A percentile compares a stretch with the other conserved stretches of the same genome.
Conservation (phyloP, 202 grass and related monocot species). For the Schoenoplectus tabernaemontani region DNA sequence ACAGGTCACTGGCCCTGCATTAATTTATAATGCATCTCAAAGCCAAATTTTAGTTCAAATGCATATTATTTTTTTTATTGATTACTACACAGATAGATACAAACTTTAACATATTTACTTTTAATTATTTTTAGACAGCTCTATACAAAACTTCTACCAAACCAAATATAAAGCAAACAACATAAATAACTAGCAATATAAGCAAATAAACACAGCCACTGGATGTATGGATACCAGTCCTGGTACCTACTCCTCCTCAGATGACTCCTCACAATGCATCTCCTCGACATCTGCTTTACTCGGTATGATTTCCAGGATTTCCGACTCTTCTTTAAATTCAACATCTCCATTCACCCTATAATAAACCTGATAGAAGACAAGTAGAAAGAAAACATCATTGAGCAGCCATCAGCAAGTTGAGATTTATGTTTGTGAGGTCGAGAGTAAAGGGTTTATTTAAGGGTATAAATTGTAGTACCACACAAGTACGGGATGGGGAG, state of each 20-base stretch:
- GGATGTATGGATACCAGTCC: background rate
- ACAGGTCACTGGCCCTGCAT: background rate
- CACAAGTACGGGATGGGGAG: constrained; percentile 73
- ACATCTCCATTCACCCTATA: constrained; percentile 49
- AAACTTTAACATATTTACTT: background rate
- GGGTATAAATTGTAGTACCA: constrained; percentile 45
- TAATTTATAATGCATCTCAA: background rate
- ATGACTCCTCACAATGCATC: too few species aligned
- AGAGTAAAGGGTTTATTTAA: too few species aligned
- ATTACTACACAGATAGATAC: background rate
- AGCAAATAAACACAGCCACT: background rate
- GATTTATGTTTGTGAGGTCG: background rate
- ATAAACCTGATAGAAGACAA: constrained; percentile 41
- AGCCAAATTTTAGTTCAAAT: background rate
- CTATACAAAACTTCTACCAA: background rate
- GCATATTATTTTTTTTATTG: background rate
- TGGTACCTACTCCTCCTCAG: background rate
- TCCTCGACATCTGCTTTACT: background rate
- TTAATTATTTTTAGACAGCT: background rate
- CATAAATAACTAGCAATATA: background rate
- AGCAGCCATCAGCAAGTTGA: background rate
- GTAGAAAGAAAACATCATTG: background rate
- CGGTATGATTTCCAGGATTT: background rate
- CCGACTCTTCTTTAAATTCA: background rate
- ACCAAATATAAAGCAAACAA: background rate